Evolutionary conservation across 2,329 filamentous ascomycete species (phyloP), one percentile per base, ranked within the genome.

Genomic region (Alternaria longipes): DNA sequence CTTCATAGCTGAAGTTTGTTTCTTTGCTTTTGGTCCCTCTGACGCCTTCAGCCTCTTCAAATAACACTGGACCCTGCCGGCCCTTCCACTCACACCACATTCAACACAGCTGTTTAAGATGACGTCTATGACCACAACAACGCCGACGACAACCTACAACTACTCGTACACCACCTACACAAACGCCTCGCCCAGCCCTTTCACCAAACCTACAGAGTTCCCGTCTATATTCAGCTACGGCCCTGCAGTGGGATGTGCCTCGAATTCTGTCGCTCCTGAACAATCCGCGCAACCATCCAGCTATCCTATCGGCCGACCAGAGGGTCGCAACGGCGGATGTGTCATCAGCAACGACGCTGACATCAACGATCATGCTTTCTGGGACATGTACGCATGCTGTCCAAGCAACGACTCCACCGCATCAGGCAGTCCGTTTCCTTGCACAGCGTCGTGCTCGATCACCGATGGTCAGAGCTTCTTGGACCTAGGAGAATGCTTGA

Each of bases 291-390:
- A 46, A 5, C 56, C 62, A 4, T 62, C 66, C 1, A 56, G 49
- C 22, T 49, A 34, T 8, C 63, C 65, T 6, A 16, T 62, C 30
- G 53, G 52, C n/a, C 46, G 51, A 16, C 63, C 63, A 3, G 4
- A 12, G 0, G 61, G 57, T 49, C 24, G 47, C 32, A 12, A 52
- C 34, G 59, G 55, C 26, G 63, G 59, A 24, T 70, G 67, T 38
- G 63, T 58, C 4, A 71, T 70, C 53, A 69, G 66, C 55, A 71
- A 70, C 22, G 67, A 61, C 12, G 62, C 52, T 5, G 62, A 59
- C 9, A 36, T 69, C 61, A 71, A 69, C 38, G 53, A 63, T n/a
- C 65, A 71, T 20, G 63, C 67, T 11, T 71, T 71, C 59, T 71
- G 67, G 67, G 67, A 71, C 44, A 42, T 70, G 36, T 70, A 71